Evolutionary conservation across 2,329 filamentous ascomycete genomes (phyloP).

Genomic region (Phialemonium atrogriseum): DNA sequence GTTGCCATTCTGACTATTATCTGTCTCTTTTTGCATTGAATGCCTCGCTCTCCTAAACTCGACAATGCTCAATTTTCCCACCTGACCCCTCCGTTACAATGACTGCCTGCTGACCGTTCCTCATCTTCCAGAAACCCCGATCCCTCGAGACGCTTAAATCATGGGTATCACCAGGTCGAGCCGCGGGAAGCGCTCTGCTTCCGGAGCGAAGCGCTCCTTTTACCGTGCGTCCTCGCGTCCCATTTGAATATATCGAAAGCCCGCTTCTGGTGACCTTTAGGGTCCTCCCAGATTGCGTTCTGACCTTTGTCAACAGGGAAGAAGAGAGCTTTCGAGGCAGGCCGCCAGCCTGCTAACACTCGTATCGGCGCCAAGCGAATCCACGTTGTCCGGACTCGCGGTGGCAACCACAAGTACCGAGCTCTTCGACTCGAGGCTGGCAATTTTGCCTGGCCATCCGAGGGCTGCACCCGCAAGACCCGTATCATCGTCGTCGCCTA

Average conservation of each 20-base stretch:
- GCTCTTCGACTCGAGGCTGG: constrained; percentile 96
- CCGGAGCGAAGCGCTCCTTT: constrained; percentile 94
- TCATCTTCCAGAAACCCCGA: too few species aligned
- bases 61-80: too few species aligned
- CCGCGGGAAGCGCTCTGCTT: constrained; percentile 98
- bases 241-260: constrained; percentile 52
- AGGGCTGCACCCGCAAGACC: constrained; percentile 97
- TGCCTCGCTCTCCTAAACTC: too few species aligned
- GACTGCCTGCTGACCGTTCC: too few species aligned
- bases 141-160: constrained; percentile 74
- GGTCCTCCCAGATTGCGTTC: constrained; percentile 51
- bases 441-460: constrained; percentile 99
- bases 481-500: constrained; percentile 97
- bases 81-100: too few species aligned
- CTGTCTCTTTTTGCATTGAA: too few species aligned
- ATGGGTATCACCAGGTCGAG: constrained; percentile 99
- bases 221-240: constrained; percentile 63
- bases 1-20: too few species aligned
- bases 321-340: constrained; percentile 99
- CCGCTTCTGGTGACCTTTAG: constrained; percentile 44
- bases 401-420: constrained; percentile 99
- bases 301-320: constrained; percentile 72
- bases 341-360: constrained; percentile 98
- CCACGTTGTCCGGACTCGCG: constrained; percentile 32
- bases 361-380: constrained; percentile 69